Evolutionary conservation across 169 alveolate genomes (phyloP).

Genomic region (Cryptosporidium sp.): DNA sequence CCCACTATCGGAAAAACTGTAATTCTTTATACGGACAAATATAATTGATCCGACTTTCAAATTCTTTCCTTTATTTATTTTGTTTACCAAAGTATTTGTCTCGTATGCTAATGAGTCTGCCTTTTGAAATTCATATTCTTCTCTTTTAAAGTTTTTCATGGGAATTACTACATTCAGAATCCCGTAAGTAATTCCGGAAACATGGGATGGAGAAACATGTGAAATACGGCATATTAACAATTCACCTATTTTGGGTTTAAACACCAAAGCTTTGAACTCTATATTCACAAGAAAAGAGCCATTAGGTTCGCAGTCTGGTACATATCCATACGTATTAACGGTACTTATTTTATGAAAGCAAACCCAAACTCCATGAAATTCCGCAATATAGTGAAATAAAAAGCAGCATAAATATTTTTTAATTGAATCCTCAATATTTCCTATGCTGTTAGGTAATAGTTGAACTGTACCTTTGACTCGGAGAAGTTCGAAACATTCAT

Average conservation of each 20-base stretch:
- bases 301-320: slow-evolving; percentile 66
- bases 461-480: slow-evolving; percentile 67
- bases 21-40: slow-evolving; percentile 35
- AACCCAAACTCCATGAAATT: slow-evolving; percentile 66
- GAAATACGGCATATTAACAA: slow-evolving; percentile 45
- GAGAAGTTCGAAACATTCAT: slow-evolving; percentile 61
- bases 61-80: slow-evolving; percentile 13
- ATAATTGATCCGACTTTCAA: slow-evolving; percentile 37
- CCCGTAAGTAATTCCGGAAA: slow-evolving; percentile 73
- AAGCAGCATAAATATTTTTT: slow-evolving; percentile 49
- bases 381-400: slow-evolving; percentile 72
- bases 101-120: slow-evolving; percentile 33
- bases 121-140: slow-evolving; percentile 35
- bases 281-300: slow-evolving; percentile 68
- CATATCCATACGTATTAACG: slow-evolving; percentile 31
- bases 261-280: slow-evolving; percentile 65
- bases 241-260: slow-evolving; percentile 65
- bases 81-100: slow-evolving; percentile 52
- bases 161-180: slow-evolving; percentile 56
- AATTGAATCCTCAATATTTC: slow-evolving; percentile 58
- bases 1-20: slow-evolving; percentile 55
- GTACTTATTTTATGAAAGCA: slow-evolving; percentile 66
- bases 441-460: slow-evolving; percentile 48
- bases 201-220: slow-evolving; percentile 58
- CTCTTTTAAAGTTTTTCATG: slow-evolving; percentile 13